These are phyloP conservation scores for Magnolia sinica DNA, from an alignment of 164 flowering plant species.

Conservation along the genomic window DNA sequence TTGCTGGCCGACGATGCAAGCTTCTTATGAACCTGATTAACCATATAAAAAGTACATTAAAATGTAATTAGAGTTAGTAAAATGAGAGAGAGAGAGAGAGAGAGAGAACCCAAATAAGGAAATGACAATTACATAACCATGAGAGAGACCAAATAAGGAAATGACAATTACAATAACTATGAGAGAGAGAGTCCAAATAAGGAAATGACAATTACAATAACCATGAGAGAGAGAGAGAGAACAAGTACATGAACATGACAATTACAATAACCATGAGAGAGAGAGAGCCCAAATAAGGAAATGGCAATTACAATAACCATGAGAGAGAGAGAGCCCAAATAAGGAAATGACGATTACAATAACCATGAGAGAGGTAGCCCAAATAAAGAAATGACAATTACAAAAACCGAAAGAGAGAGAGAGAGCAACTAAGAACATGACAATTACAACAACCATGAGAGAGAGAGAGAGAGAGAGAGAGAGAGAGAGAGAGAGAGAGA, in stretches of 20 bases:
- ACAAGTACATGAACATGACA: too few species aligned
- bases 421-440: too few species aligned
- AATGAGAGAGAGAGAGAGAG: neutral
- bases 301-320: neutral
- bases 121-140: too few species aligned
- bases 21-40: conserved; percentile 71
- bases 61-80: neutral
- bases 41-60: conserved; percentile 11
- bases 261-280: neutral
- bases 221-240: neutral
- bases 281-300: neutral
- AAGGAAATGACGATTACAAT: too few species aligned
- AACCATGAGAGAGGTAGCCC: neutral
- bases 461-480: too few species aligned
- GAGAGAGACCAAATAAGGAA: too few species aligned
- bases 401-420: neutral
- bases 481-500: conserved; percentile 3
- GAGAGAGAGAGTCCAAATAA: neutral
- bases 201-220: neutral
- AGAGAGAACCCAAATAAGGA: neutral
- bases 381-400: neutral
- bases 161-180: too few species aligned
- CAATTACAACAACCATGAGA: neutral
- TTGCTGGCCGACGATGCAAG: conserved; percentile 69
- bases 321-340: neutral